phyloP scores from a whole-genome alignment of 1,284 basidiomycete species.

The Fomitiporia mediterranea region DNA sequence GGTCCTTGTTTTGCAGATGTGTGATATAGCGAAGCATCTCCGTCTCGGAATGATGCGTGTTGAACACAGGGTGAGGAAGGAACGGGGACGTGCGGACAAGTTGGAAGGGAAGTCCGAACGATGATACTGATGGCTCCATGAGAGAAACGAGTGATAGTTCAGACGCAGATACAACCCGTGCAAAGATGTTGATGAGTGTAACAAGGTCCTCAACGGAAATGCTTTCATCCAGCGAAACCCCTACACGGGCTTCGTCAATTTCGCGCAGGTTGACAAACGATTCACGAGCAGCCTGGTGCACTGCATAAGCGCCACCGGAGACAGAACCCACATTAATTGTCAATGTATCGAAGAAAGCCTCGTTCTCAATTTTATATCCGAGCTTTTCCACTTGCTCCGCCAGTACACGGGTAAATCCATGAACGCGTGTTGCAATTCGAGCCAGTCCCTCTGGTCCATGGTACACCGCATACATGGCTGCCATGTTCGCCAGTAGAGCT shows the following conservation, averaged over 20 bases:
- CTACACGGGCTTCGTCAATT: slow-evolving; percentile 75
- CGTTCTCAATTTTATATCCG: slow-evolving; percentile 66
- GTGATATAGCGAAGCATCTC: slow-evolving; percentile 97
- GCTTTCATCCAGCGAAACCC: slow-evolving; percentile 92
- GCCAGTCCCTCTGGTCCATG: slow-evolving; percentile 88
- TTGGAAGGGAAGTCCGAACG: slow-evolving; percentile 46
- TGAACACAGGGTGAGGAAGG: slow-evolving; percentile 89
- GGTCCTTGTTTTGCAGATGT: slow-evolving; percentile 90
- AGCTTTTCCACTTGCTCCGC: slow-evolving; percentile 63
- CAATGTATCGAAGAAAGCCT: slow-evolving; percentile 88
- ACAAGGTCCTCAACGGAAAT: slow-evolving; percentile 74
- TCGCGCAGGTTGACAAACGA: slow-evolving; percentile 82
- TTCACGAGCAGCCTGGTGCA: slow-evolving; percentile 68
- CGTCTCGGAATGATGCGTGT: slow-evolving; percentile 94
- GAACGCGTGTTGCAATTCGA: slow-evolving; percentile 87
- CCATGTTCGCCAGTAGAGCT: slow-evolving; percentile 94
- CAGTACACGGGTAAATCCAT: slow-evolving; percentile 83
- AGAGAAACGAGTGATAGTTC: slow-evolving; percentile 33
- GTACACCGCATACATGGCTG: slow-evolving; percentile 96
- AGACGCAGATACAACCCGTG: slow-evolving; percentile 46
- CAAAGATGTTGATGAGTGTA: slow-evolving; percentile 80
- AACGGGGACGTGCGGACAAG: slow-evolving; percentile 73
- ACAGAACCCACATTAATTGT: slow-evolving; percentile 76
- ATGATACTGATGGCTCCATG: slow-evolving; percentile 39
- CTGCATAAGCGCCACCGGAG: slow-evolving; percentile 52